Evolutionary conservation across 148 eudicot species (phyloP).

Genomic region (Pouteria glomerata): DNA sequence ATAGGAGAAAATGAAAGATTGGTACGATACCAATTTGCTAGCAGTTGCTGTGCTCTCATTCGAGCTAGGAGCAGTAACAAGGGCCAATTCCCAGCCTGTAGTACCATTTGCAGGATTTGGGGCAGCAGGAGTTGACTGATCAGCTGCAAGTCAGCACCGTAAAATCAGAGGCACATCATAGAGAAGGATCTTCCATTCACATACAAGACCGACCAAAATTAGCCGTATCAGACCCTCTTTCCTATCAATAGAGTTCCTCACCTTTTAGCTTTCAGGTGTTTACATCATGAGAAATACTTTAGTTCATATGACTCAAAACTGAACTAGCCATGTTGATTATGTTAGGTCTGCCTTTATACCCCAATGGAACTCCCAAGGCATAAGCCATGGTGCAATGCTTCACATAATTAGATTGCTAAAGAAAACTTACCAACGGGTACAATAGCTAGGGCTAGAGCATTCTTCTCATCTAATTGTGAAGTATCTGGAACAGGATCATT

Average conservation of each 20-base stretch:
- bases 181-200: background rate
- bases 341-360: background rate
- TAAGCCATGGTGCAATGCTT: background rate
- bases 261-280: background rate
- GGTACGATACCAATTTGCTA: slow-evolving; percentile 59
- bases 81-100: slow-evolving; percentile 96
- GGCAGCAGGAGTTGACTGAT: slow-evolving; percentile 44
- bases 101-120: slow-evolving; percentile 52
- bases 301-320: background rate
- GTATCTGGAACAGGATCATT: slow-evolving; percentile 67
- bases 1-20: background rate
- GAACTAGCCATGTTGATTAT: background rate
- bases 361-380: background rate
- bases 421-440: slow-evolving; percentile 70
- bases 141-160: slow-evolving; percentile 23
- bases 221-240: background rate
- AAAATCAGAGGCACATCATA: background rate
- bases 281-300: background rate
- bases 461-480: slow-evolving; percentile 73
- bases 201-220: background rate
- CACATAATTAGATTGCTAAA: background rate
- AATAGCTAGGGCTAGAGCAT: slow-evolving; percentile 80
- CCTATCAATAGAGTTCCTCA: background rate
- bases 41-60: slow-evolving; percentile 54
- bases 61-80: slow-evolving; percentile 90